These are phyloP conservation scores for Phylloporus arenicola DNA, from an alignment of 768 basidiomycete species.

Conservation along the genomic window DNA sequence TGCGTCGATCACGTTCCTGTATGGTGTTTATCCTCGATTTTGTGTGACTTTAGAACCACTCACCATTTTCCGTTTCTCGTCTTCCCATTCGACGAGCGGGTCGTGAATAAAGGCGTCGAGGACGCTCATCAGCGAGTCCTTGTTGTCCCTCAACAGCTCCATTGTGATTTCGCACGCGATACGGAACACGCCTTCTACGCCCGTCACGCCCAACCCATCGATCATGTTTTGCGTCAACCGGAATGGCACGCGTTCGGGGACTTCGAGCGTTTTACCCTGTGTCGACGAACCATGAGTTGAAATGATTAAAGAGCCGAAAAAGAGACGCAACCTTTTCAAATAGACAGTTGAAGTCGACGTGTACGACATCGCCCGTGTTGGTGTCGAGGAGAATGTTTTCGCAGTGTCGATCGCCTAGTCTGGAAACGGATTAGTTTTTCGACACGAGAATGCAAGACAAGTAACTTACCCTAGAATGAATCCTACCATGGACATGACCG, in stretches of 20 bases:
- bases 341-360: conserved; percentile 96
- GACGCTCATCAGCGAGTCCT: conserved; percentile 90
- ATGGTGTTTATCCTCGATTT: neutral
- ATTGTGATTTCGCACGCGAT: conserved; percentile 89
- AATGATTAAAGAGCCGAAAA: neutral
- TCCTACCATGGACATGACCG: conserved; percentile 99
- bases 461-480: conserved; percentile 78
- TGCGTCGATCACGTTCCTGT: conserved; percentile 45
- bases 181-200: conserved; percentile 91
- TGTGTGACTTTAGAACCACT: conserved; percentile 3
- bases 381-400: conserved; percentile 94
- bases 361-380: conserved; percentile 85
- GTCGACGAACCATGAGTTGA: neutral
- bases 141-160: conserved; percentile 81
- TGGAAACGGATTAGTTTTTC: conserved; percentile 24
- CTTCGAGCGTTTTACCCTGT: conserved; percentile 76
- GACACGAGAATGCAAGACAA: neutral
- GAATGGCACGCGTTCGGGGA: conserved; percentile 91
- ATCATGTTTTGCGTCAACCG: conserved; percentile 89
- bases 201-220: conserved; percentile 88
- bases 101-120: conserved; percentile 97
- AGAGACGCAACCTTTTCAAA: conserved; percentile 70
- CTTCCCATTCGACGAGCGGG: conserved; percentile 94
- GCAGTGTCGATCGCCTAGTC: conserved; percentile 95
- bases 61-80: conserved; percentile 66